phyloP scores from a whole-genome alignment of 805 yeast genomes.

The Komagataella kurtzmanii region DNA sequence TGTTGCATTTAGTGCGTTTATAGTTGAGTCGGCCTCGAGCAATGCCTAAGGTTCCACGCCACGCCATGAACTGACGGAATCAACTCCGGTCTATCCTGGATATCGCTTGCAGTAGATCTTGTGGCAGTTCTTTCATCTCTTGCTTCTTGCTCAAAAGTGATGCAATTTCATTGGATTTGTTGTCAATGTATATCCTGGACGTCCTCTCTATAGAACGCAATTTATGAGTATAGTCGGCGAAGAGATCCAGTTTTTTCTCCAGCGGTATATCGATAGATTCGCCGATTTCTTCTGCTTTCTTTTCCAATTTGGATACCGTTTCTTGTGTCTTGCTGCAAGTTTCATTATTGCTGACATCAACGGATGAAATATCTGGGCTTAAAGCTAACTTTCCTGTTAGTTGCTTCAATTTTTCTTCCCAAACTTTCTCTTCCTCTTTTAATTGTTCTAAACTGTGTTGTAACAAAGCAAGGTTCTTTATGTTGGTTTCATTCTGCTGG shows the following conservation, averaged over 20 bases:
- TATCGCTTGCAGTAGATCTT: constrained; percentile 1
- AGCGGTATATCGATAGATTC: background rate
- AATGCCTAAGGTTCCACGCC: background rate
- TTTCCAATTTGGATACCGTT: background rate
- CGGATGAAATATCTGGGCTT: background rate
- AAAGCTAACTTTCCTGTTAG: background rate
- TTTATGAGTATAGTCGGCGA: constrained; percentile 1
- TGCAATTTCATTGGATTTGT: background rate
- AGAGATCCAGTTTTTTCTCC: background rate
- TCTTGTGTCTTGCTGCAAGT: background rate
- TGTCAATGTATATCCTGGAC: background rate
- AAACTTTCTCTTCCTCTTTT: constrained; percentile 29
- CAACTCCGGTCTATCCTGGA: background rate
- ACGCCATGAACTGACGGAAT: background rate
- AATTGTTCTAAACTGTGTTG: constrained; percentile 28
- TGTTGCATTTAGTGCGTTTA: background rate
- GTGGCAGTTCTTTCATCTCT: background rate
- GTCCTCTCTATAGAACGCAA: background rate
- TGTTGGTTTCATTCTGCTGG: constrained; percentile 42
- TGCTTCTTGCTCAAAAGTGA: background rate
- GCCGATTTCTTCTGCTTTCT: background rate
- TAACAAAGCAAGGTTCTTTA: constrained; percentile 30
- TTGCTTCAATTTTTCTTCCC: constrained; percentile 16
- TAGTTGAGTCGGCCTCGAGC: too few species aligned
- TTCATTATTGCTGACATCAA: background rate